These are phyloP conservation scores for Suillus tomentosus DNA, from an alignment of 768 basidiomycete genomes.

Conservation along the genomic window DNA sequence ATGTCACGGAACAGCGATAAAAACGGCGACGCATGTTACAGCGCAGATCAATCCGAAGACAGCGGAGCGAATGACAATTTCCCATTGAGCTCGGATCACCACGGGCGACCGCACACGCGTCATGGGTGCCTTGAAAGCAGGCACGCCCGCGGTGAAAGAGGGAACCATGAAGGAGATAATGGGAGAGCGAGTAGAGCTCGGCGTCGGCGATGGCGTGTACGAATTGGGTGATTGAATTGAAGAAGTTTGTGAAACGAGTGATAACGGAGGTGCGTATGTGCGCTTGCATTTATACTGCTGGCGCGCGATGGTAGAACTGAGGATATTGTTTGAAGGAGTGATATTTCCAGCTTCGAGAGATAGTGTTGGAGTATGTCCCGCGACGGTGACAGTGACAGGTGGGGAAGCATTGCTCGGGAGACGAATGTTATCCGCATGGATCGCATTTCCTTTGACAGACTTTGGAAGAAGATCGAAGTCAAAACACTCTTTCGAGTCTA, in stretches of 20 bases:
- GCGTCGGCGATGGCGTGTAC: neutral
- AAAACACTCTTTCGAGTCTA: slow-evolving; percentile 20
- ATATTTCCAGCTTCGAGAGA: neutral
- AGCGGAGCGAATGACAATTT: slow-evolving; percentile 69
- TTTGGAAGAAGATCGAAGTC: slow-evolving; percentile 32
- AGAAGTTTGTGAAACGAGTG: slow-evolving; percentile 7
- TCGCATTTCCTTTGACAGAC: neutral
- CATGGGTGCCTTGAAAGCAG: slow-evolving; percentile 70
- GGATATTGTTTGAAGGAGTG: neutral
- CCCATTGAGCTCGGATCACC: slow-evolving; percentile 82
- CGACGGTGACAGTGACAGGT: slow-evolving; percentile 5
- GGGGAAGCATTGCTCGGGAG: neutral
- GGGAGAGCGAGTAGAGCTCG: slow-evolving; percentile 14
- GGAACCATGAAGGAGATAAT: slow-evolving; percentile 21
- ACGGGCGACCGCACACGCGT: slow-evolving; percentile 70
- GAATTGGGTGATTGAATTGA: slow-evolving; percentile 1
- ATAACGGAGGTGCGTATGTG: slow-evolving; percentile 6
- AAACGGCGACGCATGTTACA: slow-evolving; percentile 28
- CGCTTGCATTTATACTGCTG: slow-evolving; percentile 33
- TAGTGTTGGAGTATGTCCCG: neutral
- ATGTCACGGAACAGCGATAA: slow-evolving; percentile 33
- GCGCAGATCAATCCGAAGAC: slow-evolving; percentile 46
- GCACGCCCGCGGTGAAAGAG: slow-evolving; percentile 47
- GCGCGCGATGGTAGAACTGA: slow-evolving; percentile 22
- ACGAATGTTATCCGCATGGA: neutral